phyloP scores from a whole-genome alignment of 768 basidiomycete genomes.

The Termitomyces sp. region DNA sequence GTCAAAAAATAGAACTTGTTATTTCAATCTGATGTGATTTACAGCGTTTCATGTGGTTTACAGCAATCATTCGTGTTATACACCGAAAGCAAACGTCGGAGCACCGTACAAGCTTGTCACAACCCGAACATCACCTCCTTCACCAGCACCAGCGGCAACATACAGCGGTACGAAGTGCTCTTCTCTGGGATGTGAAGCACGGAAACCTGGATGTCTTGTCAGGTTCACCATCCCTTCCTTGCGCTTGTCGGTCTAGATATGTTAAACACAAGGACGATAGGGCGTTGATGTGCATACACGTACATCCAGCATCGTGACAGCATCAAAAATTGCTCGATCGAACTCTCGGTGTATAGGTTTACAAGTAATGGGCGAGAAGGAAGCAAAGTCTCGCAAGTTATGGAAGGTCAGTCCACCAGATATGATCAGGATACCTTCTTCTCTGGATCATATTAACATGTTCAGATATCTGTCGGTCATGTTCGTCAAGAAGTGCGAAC shows the following conservation, averaged over 20 bases:
- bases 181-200: conserved; percentile 65
- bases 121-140: conserved; percentile 45
- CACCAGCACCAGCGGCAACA: conserved; percentile 71
- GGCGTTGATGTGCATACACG: neutral
- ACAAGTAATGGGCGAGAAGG: conserved; percentile 48
- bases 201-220: conserved; percentile 57
- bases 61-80: conserved; percentile 22
- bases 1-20: too few relatives aligned
- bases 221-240: conserved; percentile 54
- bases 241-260: conserved; percentile 41
- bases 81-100: conserved; percentile 65
- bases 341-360: conserved; percentile 48
- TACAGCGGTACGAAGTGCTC: conserved; percentile 84
- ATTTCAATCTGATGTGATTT: neutral
- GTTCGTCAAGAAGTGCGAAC: conserved; percentile 26
- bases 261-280: neutral
- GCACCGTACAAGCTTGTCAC: conserved; percentile 53
- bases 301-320: conserved; percentile 48
- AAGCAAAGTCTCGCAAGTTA: conserved; percentile 53
- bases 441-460: conserved; percentile 28
- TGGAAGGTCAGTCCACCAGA: conserved; percentile 69
- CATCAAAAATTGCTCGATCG: conserved; percentile 54
- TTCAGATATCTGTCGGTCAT: neutral
- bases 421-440: conserved; percentile 65
- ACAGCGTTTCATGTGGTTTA: neutral